Evolutionary conservation across 2,329 filamentous ascomycete genomes (phyloP).

Genomic region (Aspergillus fumigatiaffinis): DNA sequence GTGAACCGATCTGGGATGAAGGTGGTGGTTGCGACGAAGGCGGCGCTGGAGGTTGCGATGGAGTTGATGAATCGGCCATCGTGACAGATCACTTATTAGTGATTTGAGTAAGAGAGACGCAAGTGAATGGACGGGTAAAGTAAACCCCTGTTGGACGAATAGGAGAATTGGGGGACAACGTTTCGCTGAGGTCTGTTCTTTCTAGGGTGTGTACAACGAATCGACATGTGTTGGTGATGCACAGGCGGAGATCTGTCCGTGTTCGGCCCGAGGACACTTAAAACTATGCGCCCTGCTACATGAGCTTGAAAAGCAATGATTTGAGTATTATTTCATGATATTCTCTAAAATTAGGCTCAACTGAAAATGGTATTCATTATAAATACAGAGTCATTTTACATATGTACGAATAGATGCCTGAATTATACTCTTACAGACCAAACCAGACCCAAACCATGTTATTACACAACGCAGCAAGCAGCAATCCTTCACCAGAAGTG

Average conservation of each 20-base stretch:
- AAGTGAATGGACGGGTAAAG: slow-evolving; percentile 10
- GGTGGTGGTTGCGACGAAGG: slow-evolving; percentile 18
- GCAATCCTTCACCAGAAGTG: background rate
- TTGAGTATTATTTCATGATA: background rate
- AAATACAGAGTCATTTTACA: background rate
- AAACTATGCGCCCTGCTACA: background rate
- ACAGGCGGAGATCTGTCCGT: background rate
- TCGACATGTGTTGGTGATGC: background rate
- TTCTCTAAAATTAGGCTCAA: background rate
- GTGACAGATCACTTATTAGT: slow-evolving; percentile 14
- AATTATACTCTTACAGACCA: background rate
- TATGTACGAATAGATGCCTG: background rate
- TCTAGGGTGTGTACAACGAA: background rate
- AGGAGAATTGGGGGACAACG: background rate
- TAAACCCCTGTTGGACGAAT: slow-evolving; percentile 7
- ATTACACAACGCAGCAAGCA: background rate
- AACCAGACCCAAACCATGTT: background rate
- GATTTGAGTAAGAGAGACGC: slow-evolving; percentile 18
- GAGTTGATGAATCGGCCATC: slow-evolving; percentile 34
- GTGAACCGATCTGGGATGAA: slow-evolving; percentile 20
- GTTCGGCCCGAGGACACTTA: slow-evolving; percentile 1
- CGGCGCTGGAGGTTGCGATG: slow-evolving; percentile 17
- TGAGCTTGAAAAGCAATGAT: background rate
- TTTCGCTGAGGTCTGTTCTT: background rate
- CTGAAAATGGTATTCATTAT: background rate